These are phyloP conservation scores for Penicillium lagena DNA, from an alignment of 495 filamentous ascomycete species.

Conservation along the genomic window DNA sequence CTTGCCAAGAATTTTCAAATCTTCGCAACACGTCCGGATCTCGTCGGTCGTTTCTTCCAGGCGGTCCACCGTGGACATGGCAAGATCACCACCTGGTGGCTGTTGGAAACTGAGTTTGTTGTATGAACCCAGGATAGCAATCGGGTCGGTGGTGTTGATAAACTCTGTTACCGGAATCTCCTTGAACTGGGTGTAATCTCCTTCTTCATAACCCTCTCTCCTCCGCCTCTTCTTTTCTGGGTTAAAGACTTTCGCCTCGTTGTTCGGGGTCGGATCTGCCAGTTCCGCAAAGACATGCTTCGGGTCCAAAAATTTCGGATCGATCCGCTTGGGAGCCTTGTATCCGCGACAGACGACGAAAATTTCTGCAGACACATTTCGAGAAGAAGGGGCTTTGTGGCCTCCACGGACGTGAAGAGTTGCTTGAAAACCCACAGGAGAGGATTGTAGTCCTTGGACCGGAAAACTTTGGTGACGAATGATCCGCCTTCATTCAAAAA, in stretches of 20 bases:
- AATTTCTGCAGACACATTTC: conserved; percentile 95
- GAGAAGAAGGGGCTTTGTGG: conserved; percentile 95
- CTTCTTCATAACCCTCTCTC: conserved; percentile 95
- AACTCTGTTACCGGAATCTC: conserved; percentile 85
- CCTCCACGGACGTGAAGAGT: conserved; percentile 88
- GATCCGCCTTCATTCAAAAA: conserved; percentile 86
- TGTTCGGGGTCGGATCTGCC: conserved; percentile 82
- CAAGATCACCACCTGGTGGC: conserved; percentile 71
- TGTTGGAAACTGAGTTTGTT: conserved; percentile 82
- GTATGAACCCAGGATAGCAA: conserved; percentile 84
- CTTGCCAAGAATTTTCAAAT: conserved; percentile 84
- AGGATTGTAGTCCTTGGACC: conserved; percentile 95
- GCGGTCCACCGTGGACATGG: conserved; percentile 76
- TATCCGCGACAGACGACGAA: conserved; percentile 95
- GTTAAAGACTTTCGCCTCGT: conserved; percentile 97
- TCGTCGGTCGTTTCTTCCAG: conserved; percentile 92
- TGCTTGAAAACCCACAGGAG: conserved; percentile 98
- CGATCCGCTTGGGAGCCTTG: conserved; percentile 87
- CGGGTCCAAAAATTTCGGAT: conserved; percentile 88
- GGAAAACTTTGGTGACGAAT: conserved; percentile 97
- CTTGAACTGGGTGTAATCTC: conserved; percentile 88
- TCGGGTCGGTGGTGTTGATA: conserved; percentile 89
- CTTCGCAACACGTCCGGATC: conserved; percentile 74
- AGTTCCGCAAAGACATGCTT: conserved; percentile 91
- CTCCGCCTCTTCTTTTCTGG: conserved; percentile 95